Evolutionary conservation across 257 asterid genomes (phyloP).

Genomic region (Ehretia macrophylla): DNA sequence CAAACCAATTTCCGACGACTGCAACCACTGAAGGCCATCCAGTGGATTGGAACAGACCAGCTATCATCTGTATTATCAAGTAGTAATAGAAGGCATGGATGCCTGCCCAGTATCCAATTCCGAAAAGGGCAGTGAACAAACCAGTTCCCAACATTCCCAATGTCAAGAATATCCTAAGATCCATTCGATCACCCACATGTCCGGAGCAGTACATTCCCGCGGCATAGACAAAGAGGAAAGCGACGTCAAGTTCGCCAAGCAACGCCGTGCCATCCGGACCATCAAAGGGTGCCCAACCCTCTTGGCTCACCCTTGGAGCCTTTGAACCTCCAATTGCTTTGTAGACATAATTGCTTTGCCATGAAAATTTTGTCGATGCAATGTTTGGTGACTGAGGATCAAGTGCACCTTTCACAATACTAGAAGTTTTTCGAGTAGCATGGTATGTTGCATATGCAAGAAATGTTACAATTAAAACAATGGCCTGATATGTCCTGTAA

Average conservation of each 20-base stretch:
- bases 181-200: constrained; percentile 89
- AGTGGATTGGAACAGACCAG: constrained; percentile 90
- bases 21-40: constrained; percentile 99
- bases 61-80: constrained; percentile 75
- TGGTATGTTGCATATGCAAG: constrained; percentile 81
- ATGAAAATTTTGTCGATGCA: constrained; percentile 26
- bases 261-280: constrained; percentile 67
- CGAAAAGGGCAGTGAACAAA: constrained; percentile 77
- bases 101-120: constrained; percentile 82
- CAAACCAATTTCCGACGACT: constrained; percentile 94
- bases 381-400: constrained; percentile 70
- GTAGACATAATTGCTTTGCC: no score
- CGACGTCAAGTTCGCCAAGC: constrained; percentile 92
- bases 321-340: constrained; percentile 10
- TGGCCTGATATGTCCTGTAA: constrained; percentile 70
- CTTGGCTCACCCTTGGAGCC: constrained; percentile 38
- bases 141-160: constrained; percentile 96
- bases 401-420: constrained; percentile 89
- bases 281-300: constrained; percentile 87
- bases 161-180: constrained; percentile 77
- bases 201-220: constrained; percentile 89
- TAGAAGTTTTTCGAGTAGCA: constrained; percentile 88
- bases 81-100: constrained; percentile 70
- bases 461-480: constrained; percentile 79
- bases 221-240: constrained; percentile 85